phyloP scores from a whole-genome alignment of 1,139 yeast genomes.

The Sugiyamaella grinbergsii region DNA sequence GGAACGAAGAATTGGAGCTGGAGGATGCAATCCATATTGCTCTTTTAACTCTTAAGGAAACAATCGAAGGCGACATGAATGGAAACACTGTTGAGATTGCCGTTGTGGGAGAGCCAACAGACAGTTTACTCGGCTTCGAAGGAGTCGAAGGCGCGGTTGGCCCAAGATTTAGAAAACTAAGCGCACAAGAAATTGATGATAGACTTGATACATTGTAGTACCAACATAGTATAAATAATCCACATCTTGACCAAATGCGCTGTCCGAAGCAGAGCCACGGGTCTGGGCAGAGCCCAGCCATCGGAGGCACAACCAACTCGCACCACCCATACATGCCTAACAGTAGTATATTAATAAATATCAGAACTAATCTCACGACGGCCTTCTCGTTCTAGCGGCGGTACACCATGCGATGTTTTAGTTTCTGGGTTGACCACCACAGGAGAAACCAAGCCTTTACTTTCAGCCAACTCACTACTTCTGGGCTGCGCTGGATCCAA shows the following conservation, averaged over 20 bases:
- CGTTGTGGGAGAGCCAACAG: slow-evolving; percentile 81
- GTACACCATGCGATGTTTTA: slow-evolving; percentile 58
- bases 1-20: slow-evolving; percentile 94
- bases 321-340: too few relatives aligned
- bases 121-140: slow-evolving; percentile 75
- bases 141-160: slow-evolving; percentile 79
- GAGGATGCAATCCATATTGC: slow-evolving; percentile 99
- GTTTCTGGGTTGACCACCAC: slow-evolving; percentile 48
- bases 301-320: not conserved
- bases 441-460: slow-evolving; percentile 88
- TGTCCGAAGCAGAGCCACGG: too few relatives aligned
- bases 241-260: not conserved
- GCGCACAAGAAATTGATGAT: slow-evolving; percentile 92
- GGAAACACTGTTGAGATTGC: slow-evolving; percentile 96
- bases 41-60: slow-evolving; percentile 87
- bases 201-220: slow-evolving; percentile 79
- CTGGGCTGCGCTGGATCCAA: slow-evolving; percentile 67
- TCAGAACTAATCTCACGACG: slow-evolving; percentile 44
- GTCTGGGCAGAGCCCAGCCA: not conserved
- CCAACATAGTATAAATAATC: slow-evolving; percentile 1
- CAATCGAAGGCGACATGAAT: slow-evolving; percentile 96
- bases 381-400: slow-evolving; percentile 87
- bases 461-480: slow-evolving; percentile 79
- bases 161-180: slow-evolving; percentile 82
- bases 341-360: too few relatives aligned